Percentiles rank a stretch among this genome's conserved stretches.
Conservation (phyloP, 495 filamentous ascomycete genomes). For the Podospora australis region DNA sequence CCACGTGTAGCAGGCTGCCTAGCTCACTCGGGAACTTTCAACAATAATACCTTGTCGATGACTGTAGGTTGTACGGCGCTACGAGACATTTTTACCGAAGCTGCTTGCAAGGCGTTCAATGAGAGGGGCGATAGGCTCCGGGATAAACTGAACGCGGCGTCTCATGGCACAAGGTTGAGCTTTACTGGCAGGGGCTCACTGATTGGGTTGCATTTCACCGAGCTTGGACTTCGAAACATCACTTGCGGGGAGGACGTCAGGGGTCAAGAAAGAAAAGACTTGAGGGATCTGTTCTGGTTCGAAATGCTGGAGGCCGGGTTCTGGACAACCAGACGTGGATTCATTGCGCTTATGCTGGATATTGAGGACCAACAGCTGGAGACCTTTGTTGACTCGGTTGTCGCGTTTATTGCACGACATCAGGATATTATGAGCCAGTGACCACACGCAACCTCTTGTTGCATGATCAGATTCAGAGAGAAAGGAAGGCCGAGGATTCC, state of each 20-base stretch:
- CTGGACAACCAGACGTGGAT: conserved; percentile 41
- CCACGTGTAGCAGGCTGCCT: conserved; percentile 28
- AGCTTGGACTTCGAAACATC: conserved; percentile 18
- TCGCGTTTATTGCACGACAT: conserved; percentile 18
- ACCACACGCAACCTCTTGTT: no score
- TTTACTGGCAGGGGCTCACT: conserved; percentile 42
- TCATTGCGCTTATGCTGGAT: conserved; percentile 36
- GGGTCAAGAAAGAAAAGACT: conserved; percentile 19
- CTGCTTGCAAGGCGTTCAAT: conserved; percentile 32
- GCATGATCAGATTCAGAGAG: no score
- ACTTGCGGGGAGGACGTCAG: conserved; percentile 17
- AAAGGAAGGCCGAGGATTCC: no score
- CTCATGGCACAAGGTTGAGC: conserved; percentile 28
- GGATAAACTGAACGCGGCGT: conserved; percentile 24
- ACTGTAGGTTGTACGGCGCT: conserved; percentile 45
- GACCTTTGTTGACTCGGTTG: conserved; percentile 31
- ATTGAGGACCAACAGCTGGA: conserved; percentile 36
- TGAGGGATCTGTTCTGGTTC: conserved; percentile 45
- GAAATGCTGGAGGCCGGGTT: conserved; percentile 43
- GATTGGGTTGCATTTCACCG: conserved; percentile 37
- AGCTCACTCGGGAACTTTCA: conserved; percentile 59
- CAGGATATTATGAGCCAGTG: conserved; percentile 14
- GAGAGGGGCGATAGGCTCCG: conserved; percentile 30
- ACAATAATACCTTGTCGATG: conserved; percentile 61
- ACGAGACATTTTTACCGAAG: conserved; percentile 35